A percentile compares a stretch with the other conserved stretches of the same genome.
phyloP scores from a whole-genome alignment of 1,284 basidiomycete genomes.

The Cryptococcus floricola region DNA sequence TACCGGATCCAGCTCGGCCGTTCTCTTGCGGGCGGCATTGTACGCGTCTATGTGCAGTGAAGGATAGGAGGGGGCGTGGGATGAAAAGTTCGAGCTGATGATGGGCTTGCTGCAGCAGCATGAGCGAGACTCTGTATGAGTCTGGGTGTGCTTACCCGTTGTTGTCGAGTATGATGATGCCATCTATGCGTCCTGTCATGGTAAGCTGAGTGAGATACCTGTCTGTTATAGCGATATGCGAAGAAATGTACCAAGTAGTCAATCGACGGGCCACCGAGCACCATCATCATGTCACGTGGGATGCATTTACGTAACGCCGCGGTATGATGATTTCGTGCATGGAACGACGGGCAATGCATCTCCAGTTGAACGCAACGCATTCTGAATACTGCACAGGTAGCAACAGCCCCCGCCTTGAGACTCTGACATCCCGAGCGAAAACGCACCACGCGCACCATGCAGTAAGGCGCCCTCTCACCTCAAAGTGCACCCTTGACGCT shows the following conservation, averaged over 20 bases:
- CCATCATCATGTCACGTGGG: too few species aligned
- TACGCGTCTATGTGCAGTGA: conserved; percentile 81
- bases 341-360: too few species aligned
- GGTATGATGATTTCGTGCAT: background rate
- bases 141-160: conserved; percentile 58
- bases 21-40: conserved; percentile 64
- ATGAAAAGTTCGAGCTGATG: conserved; percentile 85
- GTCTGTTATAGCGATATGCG: background rate
- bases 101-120: conserved; percentile 64
- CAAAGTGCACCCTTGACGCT: background rate
- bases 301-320: background rate
- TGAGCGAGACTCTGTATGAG: background rate
- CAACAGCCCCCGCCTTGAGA: too few species aligned
- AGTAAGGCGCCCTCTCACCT: background rate
- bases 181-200: conserved; percentile 60
- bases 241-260: background rate
- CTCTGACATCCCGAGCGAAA: too few species aligned
- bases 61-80: conserved; percentile 71
- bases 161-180: conserved; percentile 80
- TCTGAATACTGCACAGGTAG: too few species aligned
- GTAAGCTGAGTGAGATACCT: too few species aligned
- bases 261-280: background rate
- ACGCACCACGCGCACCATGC: background rate
- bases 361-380: too few species aligned
- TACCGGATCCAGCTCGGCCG: conserved; percentile 32